Percentiles rank a stretch among this genome's conserved stretches.
phyloP scores from a whole-genome alignment of 2,329 filamentous ascomycete genomes.

The Cladosporium sp. region DNA sequence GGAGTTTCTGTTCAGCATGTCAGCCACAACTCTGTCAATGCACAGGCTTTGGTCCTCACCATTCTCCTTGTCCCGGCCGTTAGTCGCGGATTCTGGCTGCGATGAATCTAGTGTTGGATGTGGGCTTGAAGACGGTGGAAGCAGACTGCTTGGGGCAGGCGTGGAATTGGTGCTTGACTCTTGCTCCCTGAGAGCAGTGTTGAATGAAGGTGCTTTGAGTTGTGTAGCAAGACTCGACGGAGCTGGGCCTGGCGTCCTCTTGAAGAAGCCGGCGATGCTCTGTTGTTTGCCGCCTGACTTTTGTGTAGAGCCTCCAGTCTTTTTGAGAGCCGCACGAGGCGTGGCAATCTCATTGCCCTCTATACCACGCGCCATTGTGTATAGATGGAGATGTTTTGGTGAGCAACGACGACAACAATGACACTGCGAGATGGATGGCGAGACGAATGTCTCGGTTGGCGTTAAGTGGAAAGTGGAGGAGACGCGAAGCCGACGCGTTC shows the following conservation, averaged over 20 bases:
- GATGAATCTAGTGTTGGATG: conserved; percentile 27
- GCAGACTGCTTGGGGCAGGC: conserved; percentile 80
- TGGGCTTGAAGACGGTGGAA: conserved; percentile 75
- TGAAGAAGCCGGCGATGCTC: conserved; percentile 81
- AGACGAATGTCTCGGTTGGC: not conserved
- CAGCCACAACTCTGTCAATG: not conserved
- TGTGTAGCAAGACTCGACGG: conserved; percentile 47
- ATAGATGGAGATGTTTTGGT: not conserved
- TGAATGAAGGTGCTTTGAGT: conserved; percentile 31
- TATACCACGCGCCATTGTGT: conserved; percentile 46
- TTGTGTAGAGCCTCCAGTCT: conserved; percentile 41
- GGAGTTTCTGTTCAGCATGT: conserved; percentile 40
- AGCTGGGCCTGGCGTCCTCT: conserved; percentile 36
- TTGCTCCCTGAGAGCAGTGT: conserved; percentile 26
- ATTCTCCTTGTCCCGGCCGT: conserved; percentile 55
- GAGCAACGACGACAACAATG: not conserved
- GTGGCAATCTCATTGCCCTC: conserved; percentile 51
- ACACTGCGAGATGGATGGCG: conserved; percentile 1
- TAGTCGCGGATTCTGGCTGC: conserved; percentile 54
- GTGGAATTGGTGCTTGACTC: conserved; percentile 54
- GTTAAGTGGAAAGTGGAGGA: not conserved
- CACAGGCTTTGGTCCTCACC: conserved; percentile 36
- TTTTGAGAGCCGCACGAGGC: conserved; percentile 44
- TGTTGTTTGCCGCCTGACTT: conserved; percentile 62
- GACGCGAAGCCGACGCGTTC: not conserved